These are phyloP conservation scores for Saccharomycopsis babjevae DNA, from an alignment of 805 yeast species.

Conservation along the genomic window DNA sequence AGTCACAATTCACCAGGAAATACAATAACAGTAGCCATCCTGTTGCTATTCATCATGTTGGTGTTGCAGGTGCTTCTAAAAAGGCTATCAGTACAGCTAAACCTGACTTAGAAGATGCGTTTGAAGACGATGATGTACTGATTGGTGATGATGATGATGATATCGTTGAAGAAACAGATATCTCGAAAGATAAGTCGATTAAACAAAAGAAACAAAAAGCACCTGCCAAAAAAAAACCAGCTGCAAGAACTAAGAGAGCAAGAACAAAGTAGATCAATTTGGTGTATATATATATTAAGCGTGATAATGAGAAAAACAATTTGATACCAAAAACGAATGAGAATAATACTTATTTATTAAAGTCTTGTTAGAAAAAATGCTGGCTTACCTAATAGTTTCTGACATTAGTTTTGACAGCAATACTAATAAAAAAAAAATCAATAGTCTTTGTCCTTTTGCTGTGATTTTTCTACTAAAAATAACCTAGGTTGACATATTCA, in stretches of 20 bases:
- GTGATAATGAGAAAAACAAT: too few relatives aligned
- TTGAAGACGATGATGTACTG: conserved; percentile 44
- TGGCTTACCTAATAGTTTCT: too few relatives aligned
- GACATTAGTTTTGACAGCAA: too few relatives aligned
- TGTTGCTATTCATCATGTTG: conserved; percentile 69
- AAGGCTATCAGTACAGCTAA: conserved; percentile 25
- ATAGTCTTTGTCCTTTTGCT: too few relatives aligned
- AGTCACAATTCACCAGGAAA: conserved; percentile 76
- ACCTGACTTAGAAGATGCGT: conserved; percentile 66
- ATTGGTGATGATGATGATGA: conserved; percentile 36
- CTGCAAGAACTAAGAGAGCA: conserved; percentile 1
- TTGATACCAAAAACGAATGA: too few relatives aligned
- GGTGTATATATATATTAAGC: too few relatives aligned
- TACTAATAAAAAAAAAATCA: too few relatives aligned
- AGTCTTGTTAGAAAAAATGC: too few relatives aligned
- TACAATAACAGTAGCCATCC: conserved; percentile 78
- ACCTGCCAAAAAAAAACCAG: conserved; percentile 19
- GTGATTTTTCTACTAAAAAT: too few relatives aligned
- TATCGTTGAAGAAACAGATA: conserved; percentile 36
- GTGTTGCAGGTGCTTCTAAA: conserved; percentile 33
- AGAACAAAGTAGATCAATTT: neutral
- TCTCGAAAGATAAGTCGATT: conserved; percentile 54
- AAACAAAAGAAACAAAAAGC: conserved; percentile 31
- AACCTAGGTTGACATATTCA: too few relatives aligned
- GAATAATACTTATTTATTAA: too few relatives aligned